A percentile compares a stretch with the other conserved stretches of the same genome.
These are phyloP conservation scores for Thermochaetoides thermophila DNA, from an alignment of 495 filamentous ascomycete genomes.

Conservation along the genomic window DNA sequence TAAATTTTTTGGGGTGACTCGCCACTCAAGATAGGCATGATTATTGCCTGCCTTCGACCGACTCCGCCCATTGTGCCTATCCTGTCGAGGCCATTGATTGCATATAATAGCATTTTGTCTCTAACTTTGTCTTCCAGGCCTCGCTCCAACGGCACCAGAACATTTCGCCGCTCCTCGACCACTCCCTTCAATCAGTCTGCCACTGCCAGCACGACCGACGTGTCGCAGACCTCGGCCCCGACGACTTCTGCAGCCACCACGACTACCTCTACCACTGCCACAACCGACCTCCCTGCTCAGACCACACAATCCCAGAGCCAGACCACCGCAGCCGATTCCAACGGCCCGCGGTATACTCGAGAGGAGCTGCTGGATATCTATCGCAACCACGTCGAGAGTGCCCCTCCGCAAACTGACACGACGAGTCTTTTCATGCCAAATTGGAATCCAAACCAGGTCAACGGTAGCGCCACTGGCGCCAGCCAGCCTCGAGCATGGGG, in stretches of 20 bases:
- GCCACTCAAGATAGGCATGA: too few relatives aligned
- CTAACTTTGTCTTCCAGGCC: constrained; percentile 33
- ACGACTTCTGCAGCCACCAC: neutral
- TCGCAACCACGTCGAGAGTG: constrained; percentile 38
- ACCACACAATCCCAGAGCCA: constrained; percentile 11
- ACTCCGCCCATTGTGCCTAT: too few relatives aligned
- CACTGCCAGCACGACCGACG: constrained; percentile 9
- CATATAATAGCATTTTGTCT: too few relatives aligned
- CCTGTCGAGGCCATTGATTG: too few relatives aligned
- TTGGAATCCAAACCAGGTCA: constrained; percentile 59
- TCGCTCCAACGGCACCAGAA: constrained; percentile 62
- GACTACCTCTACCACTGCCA: neutral
- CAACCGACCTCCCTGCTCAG: constrained; percentile 5
- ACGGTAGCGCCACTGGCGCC: too few relatives aligned
- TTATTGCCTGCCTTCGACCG: too few relatives aligned
- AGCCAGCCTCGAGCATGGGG: constrained; percentile 55
- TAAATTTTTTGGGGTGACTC: too few relatives aligned
- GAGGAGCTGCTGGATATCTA: constrained; percentile 72
- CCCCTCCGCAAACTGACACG: constrained; percentile 47
- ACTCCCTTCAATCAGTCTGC: constrained; percentile 29
- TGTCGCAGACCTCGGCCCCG: constrained; percentile 2
- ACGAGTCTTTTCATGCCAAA: constrained; percentile 52
- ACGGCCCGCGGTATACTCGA: constrained; percentile 49
- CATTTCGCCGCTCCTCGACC: constrained; percentile 68
- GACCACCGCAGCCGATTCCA: constrained; percentile 31